Base-by-base conservation (phyloP, 192 early-diverging fungal genomes). In the Podila clonocystis region DNA sequence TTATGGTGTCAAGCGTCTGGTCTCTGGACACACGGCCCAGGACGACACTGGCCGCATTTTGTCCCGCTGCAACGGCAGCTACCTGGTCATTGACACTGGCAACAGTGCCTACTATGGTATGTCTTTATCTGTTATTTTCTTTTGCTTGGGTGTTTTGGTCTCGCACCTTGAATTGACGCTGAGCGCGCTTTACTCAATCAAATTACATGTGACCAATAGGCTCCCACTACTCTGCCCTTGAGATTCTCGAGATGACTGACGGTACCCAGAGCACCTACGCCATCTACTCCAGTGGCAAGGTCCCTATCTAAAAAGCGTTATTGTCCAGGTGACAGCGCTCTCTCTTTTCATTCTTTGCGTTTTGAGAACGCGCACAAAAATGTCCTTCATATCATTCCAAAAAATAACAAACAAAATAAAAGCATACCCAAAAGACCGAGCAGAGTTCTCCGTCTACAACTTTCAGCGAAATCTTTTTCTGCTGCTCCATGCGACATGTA, bases 1-100 rank as follows among this genome's bases (percentile, higher is more conserved):
- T 0, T 70, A 73, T n/a, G 70, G 76, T 41, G 76, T 89, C 2
- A 89, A 88, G 63, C 84, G 92, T 7, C 89, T 95, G 84, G 87
- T 94, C 20, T 82, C 93, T 17, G 93, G 92, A 22, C 92, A 93
- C 59, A 93, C 91, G 1, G 84, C 87, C 15, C 92, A 93, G 65
- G 68, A 73, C 63, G 75, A 70, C 0, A 77, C 82, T 22, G 78
- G 91, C 64, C 52, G 84, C 45, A 90, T 95, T 45, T 70, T 87
- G 9, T 87, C 90, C 26, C 83, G 90, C 1, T 95, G 91, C 74
- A 75, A 89, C 41, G 88, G 88, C 17, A 82, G 83, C 29, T 85
- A 91, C 31, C 76, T 90, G 63, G 82, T 93, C 34, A 90, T 95
- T 68, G 93, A 95, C 67, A 91, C 93, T 28, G 93, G 93, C 22